Base-by-base conservation (phyloP, 2,329 filamentous ascomycete genomes). In the Paraphoma chrysanthemicola region DNA sequence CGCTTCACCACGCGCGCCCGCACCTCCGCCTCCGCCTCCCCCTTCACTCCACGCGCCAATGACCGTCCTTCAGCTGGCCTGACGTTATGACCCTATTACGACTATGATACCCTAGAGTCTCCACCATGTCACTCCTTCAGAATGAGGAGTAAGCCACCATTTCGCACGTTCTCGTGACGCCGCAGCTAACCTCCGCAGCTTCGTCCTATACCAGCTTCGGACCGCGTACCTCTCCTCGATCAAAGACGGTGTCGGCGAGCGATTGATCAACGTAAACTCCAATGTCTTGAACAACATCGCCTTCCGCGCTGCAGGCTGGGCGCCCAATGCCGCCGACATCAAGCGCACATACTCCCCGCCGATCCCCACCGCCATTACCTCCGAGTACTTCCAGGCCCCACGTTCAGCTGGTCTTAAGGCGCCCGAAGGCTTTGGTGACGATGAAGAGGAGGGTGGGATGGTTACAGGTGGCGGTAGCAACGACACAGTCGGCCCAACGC, bases 291-390 rank as follows among this genome's bases (percentile, higher is more conserved):
- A 92, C 73, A 90, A 91, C 29, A 87, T 89, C 2, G 88, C 90
- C 30, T 95, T 94, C 81, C 92, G 92, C 77, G 88, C 90, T 48
- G 90, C 91, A 58, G 92, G 91, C 63, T 95, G 91, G 91, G 85
- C 87, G 43, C 81, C 88, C 47, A 91, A 90, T 69, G 86, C 88
- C 9, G 85, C 88, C 16, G 88, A 92, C 62, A 87, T 90, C 74
- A 93, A 93, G 77, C 88, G 91, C 67, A 93, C 90, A 45, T 90
- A 96, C 76, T 95, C 91, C 2, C 92, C 91, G 17, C 91, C 91
- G 1, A 96, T 96, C 54, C 91, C 91, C 9, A 93, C 91, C 4
- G 90, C 90, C 12, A 86, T 93, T 59, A 89, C 90, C 30, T 91
- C 90, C 45, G 91, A 95, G 72, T 95, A 95, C 78, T 95, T 95